Percentiles rank a stretch among this genome's conserved stretches.
Conservation (phyloP, 208 protist species). For the Leptomonas pyrrhocoris region DNA sequence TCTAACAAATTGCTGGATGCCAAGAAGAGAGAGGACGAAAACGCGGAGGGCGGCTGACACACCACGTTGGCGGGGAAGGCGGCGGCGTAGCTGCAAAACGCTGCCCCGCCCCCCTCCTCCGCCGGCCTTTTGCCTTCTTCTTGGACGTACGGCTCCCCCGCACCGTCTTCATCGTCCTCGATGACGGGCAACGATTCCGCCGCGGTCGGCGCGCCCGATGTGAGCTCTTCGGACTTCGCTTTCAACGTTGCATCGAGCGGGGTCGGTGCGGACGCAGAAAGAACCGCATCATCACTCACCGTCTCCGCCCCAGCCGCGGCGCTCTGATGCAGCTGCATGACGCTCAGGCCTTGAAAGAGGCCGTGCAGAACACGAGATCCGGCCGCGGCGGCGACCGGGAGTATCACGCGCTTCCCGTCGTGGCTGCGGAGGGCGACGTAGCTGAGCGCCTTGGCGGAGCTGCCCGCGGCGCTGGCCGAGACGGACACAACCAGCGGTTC, state of each 20-base stretch:
- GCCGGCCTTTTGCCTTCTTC: too few species aligned
- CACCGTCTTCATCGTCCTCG: slow-evolving; percentile 7
- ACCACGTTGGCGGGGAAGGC: slow-evolving; percentile 15
- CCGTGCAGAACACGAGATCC: slow-evolving; percentile 58
- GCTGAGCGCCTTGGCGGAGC: slow-evolving; percentile 23
- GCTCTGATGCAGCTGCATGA: slow-evolving; percentile 32
- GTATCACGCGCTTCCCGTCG: slow-evolving; percentile 55
- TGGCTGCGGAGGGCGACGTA: slow-evolving; percentile 54
- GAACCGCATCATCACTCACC: not conserved
- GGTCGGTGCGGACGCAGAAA: not conserved
- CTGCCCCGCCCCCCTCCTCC: not conserved
- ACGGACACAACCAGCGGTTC: slow-evolving; percentile 4
- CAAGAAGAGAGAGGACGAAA: not conserved
- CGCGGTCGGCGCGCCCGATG: not conserved
- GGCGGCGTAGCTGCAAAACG: slow-evolving; percentile 28
- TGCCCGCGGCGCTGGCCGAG: not conserved
- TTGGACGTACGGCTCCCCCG: not conserved
- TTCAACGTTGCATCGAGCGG: not conserved
- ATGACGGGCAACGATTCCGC: not conserved
- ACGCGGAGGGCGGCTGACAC: slow-evolving; percentile 11
- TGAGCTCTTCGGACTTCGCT: too few species aligned
- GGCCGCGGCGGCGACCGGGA: slow-evolving; percentile 57
- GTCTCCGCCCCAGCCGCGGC: not conserved
- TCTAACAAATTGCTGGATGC: slow-evolving; percentile 17
- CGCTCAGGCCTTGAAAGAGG: slow-evolving; percentile 54